Evolutionary conservation across 2,329 filamentous ascomycete genomes (phyloP).

Genomic region (Botryotinia globosa): DNA sequence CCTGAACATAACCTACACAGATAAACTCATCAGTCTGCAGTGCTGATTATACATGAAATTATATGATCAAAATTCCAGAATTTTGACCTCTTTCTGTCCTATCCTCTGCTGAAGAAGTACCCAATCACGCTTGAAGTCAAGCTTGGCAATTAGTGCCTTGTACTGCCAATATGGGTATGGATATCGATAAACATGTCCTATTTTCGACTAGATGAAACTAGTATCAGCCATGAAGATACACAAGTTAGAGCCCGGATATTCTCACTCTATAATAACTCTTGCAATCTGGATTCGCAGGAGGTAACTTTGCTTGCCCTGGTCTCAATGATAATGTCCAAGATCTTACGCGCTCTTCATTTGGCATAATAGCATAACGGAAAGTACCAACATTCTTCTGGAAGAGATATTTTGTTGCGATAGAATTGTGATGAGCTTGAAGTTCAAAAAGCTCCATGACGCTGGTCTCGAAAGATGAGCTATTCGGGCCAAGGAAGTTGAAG

Average conservation of each 20-base stretch:
- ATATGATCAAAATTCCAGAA: not conserved
- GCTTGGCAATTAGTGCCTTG: constrained; percentile 2
- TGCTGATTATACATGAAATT: not conserved
- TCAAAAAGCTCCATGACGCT: constrained; percentile 10
- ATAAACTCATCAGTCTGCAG: not conserved
- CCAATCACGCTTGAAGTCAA: constrained; percentile 14
- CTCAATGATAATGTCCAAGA: constrained; percentile 8
- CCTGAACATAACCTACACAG: not conserved
- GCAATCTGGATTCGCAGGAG: constrained; percentile 1
- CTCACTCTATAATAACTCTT: constrained; percentile 10
- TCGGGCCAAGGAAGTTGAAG: constrained; percentile 12
- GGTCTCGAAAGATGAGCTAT: constrained; percentile 11
- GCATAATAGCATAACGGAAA: constrained; percentile 14
- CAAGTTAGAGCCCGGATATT: not conserved
- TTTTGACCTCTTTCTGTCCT: not conserved
- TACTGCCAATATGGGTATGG: constrained; percentile 16
- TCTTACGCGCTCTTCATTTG: constrained; percentile 8
- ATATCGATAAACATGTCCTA: not conserved
- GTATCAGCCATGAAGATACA: not conserved
- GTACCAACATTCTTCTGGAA: constrained; percentile 5
- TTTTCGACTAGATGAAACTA: not conserved
- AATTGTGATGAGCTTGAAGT: constrained; percentile 5
- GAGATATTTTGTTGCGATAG: not conserved
- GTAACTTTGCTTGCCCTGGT: constrained; percentile 1
- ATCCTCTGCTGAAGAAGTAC: constrained; percentile 7